These are phyloP conservation scores for Chloris gayana DNA, from an alignment of 176 grass and related monocot species.

Conservation along the genomic window DNA sequence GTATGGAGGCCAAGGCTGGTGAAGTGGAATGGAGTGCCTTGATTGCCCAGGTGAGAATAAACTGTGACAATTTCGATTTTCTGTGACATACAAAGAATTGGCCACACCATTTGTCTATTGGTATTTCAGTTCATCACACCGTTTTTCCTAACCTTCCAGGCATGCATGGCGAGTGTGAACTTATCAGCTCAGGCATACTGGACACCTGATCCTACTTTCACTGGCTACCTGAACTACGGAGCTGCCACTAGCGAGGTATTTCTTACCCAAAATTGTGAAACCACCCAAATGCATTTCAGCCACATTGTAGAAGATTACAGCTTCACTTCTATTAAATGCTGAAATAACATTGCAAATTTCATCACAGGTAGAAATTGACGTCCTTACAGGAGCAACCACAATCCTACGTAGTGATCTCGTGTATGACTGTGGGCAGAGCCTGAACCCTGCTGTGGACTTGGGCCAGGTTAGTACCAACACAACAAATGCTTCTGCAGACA, in stretches of 20 bases:
- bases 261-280: neutral
- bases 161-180: constrained; percentile 52
- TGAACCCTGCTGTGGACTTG: constrained; percentile 82
- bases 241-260: constrained; percentile 70
- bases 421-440: constrained; percentile 84
- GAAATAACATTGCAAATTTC: neutral
- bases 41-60: constrained; percentile 55
- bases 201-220: constrained; percentile 51
- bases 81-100: neutral
- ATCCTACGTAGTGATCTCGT: constrained; percentile 70
- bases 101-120: neutral
- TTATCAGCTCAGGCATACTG: constrained; percentile 64
- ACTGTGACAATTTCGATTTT: neutral
- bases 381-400: constrained; percentile 72
- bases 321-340: neutral
- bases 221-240: constrained; percentile 76
- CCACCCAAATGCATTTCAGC: neutral
- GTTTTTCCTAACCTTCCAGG: constrained; percentile 41
- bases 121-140: constrained; percentile 1
- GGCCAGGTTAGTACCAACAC: constrained; percentile 58
- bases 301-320: neutral
- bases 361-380: constrained; percentile 73
- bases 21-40: constrained; percentile 58
- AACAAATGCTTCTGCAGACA: neutral
- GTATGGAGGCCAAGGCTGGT: constrained; percentile 46